These are phyloP conservation scores for Mycena capillaripes DNA, from an alignment of 768 basidiomycete genomes.

Conservation along the genomic window DNA sequence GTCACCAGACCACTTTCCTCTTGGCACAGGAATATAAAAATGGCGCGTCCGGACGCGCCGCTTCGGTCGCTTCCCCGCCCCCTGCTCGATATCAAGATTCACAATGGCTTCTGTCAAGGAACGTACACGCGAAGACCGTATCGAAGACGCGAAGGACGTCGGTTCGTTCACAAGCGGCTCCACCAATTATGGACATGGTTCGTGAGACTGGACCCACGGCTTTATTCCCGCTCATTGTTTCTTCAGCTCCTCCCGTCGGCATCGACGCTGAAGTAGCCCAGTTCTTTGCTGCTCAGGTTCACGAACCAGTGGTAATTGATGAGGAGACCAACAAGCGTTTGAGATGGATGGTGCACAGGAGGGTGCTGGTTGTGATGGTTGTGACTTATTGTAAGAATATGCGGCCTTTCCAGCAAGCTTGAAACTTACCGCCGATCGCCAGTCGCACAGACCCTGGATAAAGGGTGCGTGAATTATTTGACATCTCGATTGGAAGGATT, in stretches of 20 bases:
- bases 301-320: conserved; percentile 52
- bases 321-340: conserved; percentile 58
- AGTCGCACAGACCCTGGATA: conserved; percentile 63
- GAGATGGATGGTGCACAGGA: conserved; percentile 62
- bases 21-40: conserved; percentile 12
- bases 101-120: conserved; percentile 24
- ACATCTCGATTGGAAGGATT: background rate
- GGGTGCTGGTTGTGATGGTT: conserved; percentile 61
- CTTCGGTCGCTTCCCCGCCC: conserved; percentile 1
- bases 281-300: conserved; percentile 51
- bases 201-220: background rate
- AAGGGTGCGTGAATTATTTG: conserved; percentile 47
- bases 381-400: conserved; percentile 55
- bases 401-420: background rate
- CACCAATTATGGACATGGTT: conserved; percentile 29
- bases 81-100: background rate
- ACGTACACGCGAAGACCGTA: conserved; percentile 6
- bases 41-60: conserved; percentile 4
- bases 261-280: conserved; percentile 63
- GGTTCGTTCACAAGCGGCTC: conserved; percentile 51
- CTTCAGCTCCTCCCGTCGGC: conserved; percentile 42
- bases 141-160: conserved; percentile 48
- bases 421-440: background rate
- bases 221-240: conserved; percentile 10
- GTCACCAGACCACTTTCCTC: conserved; percentile 22